Evolutionary conservation across 257 asterid species (phyloP), one percentile per base, ranked within the genome.

Genomic region (Solanum peruvianum): DNA sequence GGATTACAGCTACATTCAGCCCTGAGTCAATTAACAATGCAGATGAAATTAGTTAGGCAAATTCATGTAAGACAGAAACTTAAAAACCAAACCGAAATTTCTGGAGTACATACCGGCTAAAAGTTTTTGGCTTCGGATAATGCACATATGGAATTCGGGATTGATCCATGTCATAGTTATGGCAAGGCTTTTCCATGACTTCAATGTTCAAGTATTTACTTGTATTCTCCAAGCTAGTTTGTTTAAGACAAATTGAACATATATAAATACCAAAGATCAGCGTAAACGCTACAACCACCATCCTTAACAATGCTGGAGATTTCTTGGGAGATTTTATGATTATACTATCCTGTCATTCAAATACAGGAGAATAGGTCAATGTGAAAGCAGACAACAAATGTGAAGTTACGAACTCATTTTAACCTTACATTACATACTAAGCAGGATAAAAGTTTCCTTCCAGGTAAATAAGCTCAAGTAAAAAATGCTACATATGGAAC

Each of bases 1-100:
- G 98, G 98, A 89, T 94, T 97, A 90, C 98, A 92, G 39, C 90
- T 93, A 89, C 98, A 97, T 90, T 94, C 98, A 47, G 87, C 93
- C 94, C 99, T 96, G 86, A 72, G 44, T 13, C 67, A 21, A 75
- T 35, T 87, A 76, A 31, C 44, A 41, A 42, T 20, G 47, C 33
- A 82, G 67, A 45, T 47, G 85, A 45, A 80, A 29, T 45, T 39
- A 80, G 8, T 16, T 10, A 80, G 42, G 85, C 67, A 80, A 47
- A 27, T 80, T 29, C 11, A 6, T 80, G 67, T 47, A 80, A 47
- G 42, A 29, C 42, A 3, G 20, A 23, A 80, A 14, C 66, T 78
- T 47, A 80, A 80, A n/a, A 47, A 80, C 67, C 62, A 47, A 33
- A 58, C 9, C 3, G n/a, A 86, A 39, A 42, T 49, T 83, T 72